phyloP scores from a whole-genome alignment of 805 yeast species.

The Starmerella vaccinii region DNA sequence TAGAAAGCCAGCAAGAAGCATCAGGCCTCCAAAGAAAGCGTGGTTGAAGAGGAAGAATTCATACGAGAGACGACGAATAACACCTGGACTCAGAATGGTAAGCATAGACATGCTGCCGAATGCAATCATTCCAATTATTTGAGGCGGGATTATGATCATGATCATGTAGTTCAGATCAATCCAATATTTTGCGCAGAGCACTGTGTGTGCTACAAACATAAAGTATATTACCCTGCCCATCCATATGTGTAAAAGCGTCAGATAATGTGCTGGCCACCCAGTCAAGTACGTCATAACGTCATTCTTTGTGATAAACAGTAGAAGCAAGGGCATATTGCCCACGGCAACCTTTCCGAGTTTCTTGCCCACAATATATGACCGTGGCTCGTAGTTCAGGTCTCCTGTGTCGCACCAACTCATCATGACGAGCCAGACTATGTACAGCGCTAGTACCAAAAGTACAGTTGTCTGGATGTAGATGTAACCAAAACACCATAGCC shows the following conservation, averaged over 20 bases:
- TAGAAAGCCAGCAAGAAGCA: neutral
- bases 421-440: neutral
- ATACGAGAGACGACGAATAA: neutral
- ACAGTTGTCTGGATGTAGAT: slow-evolving; percentile 1
- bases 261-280: slow-evolving; percentile 5
- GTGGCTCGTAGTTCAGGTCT: neutral
- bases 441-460: neutral
- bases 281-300: neutral
- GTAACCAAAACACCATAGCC: neutral
- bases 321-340: neutral
- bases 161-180: neutral
- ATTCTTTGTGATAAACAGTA: slow-evolving; percentile 1
- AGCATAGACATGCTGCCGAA: neutral
- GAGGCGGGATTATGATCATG: slow-evolving; percentile 2
- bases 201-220: neutral
- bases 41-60: slow-evolving; percentile 5
- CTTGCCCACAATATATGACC: neutral
- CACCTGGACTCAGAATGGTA: neutral
- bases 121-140: slow-evolving; percentile 3
- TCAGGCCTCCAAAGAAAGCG: neutral
- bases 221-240: neutral
- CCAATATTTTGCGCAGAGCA: neutral
- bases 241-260: neutral
- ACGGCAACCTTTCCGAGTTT: neutral
- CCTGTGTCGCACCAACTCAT: neutral